Conservation (phyloP, 306 rosid species). For the Vigna nakashimae region DNA sequence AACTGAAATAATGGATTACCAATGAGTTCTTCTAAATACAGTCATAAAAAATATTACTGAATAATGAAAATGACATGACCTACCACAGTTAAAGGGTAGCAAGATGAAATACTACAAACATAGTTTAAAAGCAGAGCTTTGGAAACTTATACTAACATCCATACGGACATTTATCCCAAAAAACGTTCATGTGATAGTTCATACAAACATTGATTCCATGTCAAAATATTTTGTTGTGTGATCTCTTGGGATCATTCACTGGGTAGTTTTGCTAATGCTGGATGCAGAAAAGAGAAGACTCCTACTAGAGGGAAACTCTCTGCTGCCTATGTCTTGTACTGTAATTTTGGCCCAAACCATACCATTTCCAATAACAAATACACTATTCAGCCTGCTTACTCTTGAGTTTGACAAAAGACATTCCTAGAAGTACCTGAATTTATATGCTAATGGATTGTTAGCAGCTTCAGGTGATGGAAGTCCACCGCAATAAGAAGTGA, state of each 20-base stretch:
- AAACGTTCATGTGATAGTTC: neutral
- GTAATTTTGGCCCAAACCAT: neutral
- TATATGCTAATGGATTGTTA: slow-evolving; percentile 93
- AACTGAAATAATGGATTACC: slow-evolving; percentile 62
- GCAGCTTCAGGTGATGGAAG: slow-evolving; percentile 97
- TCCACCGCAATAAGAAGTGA: slow-evolving; percentile 92
- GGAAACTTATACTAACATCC: neutral
- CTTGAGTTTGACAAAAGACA: slow-evolving; percentile 20
- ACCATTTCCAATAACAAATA: neutral
- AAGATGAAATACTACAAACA: slow-evolving; percentile 13
- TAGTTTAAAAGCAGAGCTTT: neutral
- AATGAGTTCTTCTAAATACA: slow-evolving; percentile 42
- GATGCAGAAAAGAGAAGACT: neutral
- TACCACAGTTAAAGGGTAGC: slow-evolving; percentile 6
- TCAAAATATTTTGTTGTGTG: neutral
- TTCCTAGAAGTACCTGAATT: slow-evolving; percentile 75
- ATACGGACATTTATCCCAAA: too few relatives aligned
- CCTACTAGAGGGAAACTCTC: neutral
- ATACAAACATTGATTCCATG: neutral
- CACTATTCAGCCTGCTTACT: neutral
- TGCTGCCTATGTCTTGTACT: neutral
- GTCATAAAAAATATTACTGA: neutral
- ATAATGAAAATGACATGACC: slow-evolving; percentile 1
- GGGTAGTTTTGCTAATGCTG: too few relatives aligned
- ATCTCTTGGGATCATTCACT: neutral